Percentiles rank a stretch among this genome's conserved stretches.
phyloP scores from a whole-genome alignment of 2,329 filamentous ascomycete species.

The Moelleriella libera region DNA sequence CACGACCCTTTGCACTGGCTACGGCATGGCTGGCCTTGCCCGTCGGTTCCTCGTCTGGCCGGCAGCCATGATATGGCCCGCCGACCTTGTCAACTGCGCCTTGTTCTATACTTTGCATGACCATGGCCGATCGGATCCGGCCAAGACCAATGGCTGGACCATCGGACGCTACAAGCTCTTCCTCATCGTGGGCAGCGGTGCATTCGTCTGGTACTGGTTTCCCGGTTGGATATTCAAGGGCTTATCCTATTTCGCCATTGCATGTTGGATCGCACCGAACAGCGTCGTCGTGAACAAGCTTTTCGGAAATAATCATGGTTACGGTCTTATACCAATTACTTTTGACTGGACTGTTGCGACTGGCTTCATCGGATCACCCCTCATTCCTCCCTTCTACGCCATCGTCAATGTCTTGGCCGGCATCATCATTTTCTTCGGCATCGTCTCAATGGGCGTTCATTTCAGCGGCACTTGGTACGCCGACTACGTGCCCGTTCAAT shows the following conservation, averaged over 20 bases:
- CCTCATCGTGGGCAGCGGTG: constrained; percentile 36
- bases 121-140: constrained; percentile 29
- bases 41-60: constrained; percentile 39
- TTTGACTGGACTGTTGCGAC: constrained; percentile 38
- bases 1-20: constrained; percentile 41
- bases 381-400: constrained; percentile 38
- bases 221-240: constrained; percentile 50
- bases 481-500: constrained; percentile 48
- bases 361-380: constrained; percentile 33
- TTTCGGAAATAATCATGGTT: constrained; percentile 43
- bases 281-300: constrained; percentile 47
- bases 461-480: constrained; percentile 42
- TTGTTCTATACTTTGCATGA: constrained; percentile 35
- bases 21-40: constrained; percentile 40
- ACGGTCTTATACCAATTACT: constrained; percentile 46
- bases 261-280: constrained; percentile 48
- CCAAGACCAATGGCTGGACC: constrained; percentile 43
- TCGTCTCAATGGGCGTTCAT: constrained; percentile 44
- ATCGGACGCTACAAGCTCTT: constrained; percentile 52
- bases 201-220: constrained; percentile 45
- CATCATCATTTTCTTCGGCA: constrained; percentile 38
- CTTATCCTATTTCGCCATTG: constrained; percentile 46
- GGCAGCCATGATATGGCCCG: constrained; percentile 44
- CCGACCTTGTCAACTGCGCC: constrained; percentile 37
- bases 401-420: constrained; percentile 40